Evolutionary conservation across 257 asterid genomes (phyloP).

Genomic region (Salvia miltiorrhiza): DNA sequence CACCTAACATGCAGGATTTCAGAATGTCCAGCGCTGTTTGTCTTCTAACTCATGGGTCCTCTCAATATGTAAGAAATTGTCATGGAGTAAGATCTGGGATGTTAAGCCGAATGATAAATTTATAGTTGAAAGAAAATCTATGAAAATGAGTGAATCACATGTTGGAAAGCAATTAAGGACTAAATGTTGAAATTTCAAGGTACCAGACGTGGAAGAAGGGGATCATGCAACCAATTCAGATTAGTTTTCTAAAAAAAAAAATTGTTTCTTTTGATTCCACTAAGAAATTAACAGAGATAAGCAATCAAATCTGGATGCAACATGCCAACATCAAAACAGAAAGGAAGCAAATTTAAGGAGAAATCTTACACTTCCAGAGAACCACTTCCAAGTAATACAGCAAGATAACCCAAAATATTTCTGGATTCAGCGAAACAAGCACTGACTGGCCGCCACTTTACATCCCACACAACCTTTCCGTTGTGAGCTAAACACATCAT

Average conservation of each 20-base stretch:
- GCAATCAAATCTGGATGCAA: slow-evolving; percentile 4
- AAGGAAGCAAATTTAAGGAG: not conserved
- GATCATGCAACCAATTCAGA: not conserved
- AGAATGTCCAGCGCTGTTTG: too few species aligned
- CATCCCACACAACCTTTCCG: slow-evolving; percentile 93
- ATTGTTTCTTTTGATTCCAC: not conserved
- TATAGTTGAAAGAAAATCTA: too few species aligned
- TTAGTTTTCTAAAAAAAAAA: not conserved
- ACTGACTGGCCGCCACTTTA: slow-evolving; percentile 81
- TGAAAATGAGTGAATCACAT: too few species aligned
- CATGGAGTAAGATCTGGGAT: too few species aligned
- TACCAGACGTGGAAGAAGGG: not conserved
- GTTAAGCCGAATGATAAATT: too few species aligned
- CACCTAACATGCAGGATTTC: too few species aligned
- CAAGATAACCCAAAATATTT: slow-evolving; percentile 86
- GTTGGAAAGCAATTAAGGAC: too few species aligned
- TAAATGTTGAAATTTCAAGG: not conserved
- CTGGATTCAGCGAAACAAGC: slow-evolving; percentile 42
- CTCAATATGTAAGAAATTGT: too few species aligned
- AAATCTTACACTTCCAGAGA: slow-evolving; percentile 87
- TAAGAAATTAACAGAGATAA: not conserved
- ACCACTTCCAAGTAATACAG: slow-evolving; percentile 91
- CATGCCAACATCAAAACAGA: slow-evolving; percentile 7
- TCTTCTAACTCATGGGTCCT: too few species aligned
- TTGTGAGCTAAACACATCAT: slow-evolving; percentile 85